These are phyloP conservation scores for Fraxinus anomala DNA, from an alignment of 257 asterid genomes.

Conservation along the genomic window DNA sequence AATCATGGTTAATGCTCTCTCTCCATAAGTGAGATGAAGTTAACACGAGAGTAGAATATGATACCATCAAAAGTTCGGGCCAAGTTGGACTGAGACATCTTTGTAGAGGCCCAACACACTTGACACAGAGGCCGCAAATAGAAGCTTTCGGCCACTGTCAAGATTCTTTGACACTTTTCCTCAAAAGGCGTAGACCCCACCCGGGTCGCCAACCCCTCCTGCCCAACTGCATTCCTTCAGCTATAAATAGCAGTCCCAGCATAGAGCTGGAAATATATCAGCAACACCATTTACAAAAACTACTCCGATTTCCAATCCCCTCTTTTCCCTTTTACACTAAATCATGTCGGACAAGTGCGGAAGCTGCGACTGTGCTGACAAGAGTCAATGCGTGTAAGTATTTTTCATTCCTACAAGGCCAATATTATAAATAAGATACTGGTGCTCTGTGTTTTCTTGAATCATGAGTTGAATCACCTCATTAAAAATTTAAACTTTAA, in stretches of 20 bases:
- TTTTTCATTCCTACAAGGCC: neutral
- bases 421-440: neutral
- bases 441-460: neutral
- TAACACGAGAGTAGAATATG: too few relatives aligned
- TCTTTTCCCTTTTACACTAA: neutral
- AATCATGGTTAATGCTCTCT: neutral
- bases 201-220: neutral
- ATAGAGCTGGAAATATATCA: slow-evolving; percentile 21
- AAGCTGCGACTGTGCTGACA: slow-evolving; percentile 35
- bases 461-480: neutral
- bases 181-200: slow-evolving; percentile 27
- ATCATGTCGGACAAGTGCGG: slow-evolving; percentile 48
- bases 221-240: slow-evolving; percentile 4
- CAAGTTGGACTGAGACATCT: neutral
- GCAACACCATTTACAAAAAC: slow-evolving; percentile 8
- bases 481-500: neutral
- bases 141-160: slow-evolving; percentile 15
- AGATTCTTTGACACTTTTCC: slow-evolving; percentile 34
- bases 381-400: slow-evolving; percentile 44
- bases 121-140: neutral
- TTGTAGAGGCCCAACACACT: neutral
- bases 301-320: neutral
- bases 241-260: slow-evolving; percentile 36
- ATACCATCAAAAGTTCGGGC: too few relatives aligned
- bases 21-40: too few relatives aligned